These are phyloP conservation scores for Acephala macrosclerotiorum DNA, from an alignment of 2,329 filamentous ascomycete genomes.

Conservation along the genomic window DNA sequence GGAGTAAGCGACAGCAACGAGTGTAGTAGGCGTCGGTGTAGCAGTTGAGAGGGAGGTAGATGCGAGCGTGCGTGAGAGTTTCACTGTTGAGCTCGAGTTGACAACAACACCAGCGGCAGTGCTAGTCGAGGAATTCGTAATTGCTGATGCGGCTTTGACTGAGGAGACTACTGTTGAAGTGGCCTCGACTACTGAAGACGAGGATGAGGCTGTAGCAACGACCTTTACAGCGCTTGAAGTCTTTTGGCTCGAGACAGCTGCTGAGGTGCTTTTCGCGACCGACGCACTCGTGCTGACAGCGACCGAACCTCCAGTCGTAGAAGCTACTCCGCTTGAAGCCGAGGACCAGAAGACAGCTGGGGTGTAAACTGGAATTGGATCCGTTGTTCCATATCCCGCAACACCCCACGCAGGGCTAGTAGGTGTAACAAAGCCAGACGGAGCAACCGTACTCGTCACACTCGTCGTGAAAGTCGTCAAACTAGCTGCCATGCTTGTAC, in stretches of 20 bases:
- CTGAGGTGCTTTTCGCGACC: too few relatives aligned
- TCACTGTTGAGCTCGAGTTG: too few relatives aligned
- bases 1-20: neutral
- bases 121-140: too few relatives aligned
- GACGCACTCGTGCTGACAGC: neutral
- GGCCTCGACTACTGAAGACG: neutral
- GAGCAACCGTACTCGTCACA: constrained; percentile 43
- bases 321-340: neutral
- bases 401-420: constrained; percentile 44
- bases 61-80: neutral
- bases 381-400: constrained; percentile 44
- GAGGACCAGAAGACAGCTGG: constrained; percentile 45
- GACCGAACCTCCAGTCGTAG: neutral
- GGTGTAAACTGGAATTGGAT: constrained; percentile 40
- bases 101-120: too few relatives aligned
- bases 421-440: constrained; percentile 41
- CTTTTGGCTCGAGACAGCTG: neutral
- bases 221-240: neutral
- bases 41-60: neutral
- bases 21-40: neutral
- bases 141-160: too few relatives aligned
- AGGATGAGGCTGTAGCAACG: neutral
- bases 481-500: constrained; percentile 26
- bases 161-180: too few relatives aligned
- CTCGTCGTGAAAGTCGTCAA: constrained; percentile 42